These are phyloP conservation scores for Sclerotinia glacialis DNA, from an alignment of 2,329 filamentous ascomycete genomes.

Conservation along the genomic window DNA sequence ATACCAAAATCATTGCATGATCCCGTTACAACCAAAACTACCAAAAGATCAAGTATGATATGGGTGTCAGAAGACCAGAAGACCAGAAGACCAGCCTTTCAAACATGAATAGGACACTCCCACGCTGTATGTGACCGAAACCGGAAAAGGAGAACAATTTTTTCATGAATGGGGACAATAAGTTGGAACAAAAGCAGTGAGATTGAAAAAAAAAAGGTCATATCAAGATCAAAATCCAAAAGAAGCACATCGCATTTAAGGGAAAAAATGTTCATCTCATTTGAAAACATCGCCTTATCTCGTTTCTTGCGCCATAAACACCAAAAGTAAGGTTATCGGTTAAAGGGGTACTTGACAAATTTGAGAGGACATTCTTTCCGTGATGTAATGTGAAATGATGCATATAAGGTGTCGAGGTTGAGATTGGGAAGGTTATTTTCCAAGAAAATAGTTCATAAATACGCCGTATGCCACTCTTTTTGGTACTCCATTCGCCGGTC, in stretches of 20 bases:
- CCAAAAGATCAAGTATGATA: conserved; percentile 13
- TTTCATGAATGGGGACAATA: background rate
- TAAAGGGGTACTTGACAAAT: conserved; percentile 16
- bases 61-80: conserved; percentile 14
- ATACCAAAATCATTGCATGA: background rate
- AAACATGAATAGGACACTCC: conserved; percentile 5
- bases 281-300: conserved; percentile 15
- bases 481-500: conserved; percentile 40
- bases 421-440: conserved; percentile 11
- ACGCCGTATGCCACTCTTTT: conserved; percentile 38
- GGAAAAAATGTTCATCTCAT: conserved; percentile 4
- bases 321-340: conserved; percentile 18
- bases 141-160: background rate
- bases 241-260: conserved; percentile 12
- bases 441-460: conserved; percentile 25
- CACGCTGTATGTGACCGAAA: conserved; percentile 1
- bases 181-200: background rate
- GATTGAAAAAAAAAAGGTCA: conserved; percentile 5
- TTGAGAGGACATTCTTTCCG: conserved; percentile 19
- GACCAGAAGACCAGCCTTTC: conserved; percentile 11
- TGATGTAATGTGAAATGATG: conserved; percentile 9
- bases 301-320: conserved; percentile 22
- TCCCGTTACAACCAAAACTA: conserved; percentile 12
- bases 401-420: conserved; percentile 7
- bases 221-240: conserved; percentile 18